phyloP scores from a whole-genome alignment of 208 protist species.

The Naegleria lovaniensis region DNA sequence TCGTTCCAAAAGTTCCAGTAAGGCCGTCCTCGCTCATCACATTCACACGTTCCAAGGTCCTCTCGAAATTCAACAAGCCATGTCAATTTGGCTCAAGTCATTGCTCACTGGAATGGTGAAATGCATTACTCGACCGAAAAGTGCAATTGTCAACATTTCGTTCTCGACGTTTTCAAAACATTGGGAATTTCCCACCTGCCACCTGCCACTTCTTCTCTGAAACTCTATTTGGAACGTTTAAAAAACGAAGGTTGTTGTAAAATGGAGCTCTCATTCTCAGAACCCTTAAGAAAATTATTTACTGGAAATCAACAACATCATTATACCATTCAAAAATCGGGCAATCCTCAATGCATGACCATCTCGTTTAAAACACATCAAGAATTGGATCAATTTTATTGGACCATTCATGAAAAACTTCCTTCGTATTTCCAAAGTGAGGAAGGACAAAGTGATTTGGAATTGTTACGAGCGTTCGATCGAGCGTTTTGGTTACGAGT shows the following conservation, averaged over 20 bases:
- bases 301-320: no score
- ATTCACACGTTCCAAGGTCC: background rate
- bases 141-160: constrained; percentile 19
- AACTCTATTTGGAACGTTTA: background rate
- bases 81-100: background rate
- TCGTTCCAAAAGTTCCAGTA: background rate
- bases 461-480: background rate
- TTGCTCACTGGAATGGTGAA: background rate
- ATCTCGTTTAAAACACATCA: background rate
- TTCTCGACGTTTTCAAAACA: background rate
- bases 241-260: background rate
- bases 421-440: background rate
- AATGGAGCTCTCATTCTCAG: background rate
- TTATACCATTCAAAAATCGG: no score
- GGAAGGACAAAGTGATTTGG: background rate
- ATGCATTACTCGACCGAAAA: background rate
- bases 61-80: no score
- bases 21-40: background rate
- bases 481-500: constrained; percentile 5
- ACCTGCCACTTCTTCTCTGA: background rate
- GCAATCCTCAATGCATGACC: no score
- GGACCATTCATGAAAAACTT: background rate
- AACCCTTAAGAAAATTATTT: background rate
- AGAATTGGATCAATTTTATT: constrained; percentile 12
- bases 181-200: background rate